A percentile compares a stretch with the other conserved stretches of the same genome.
Conservation (phyloP, 805 yeast genomes). For the Candida lessepsii region DNA sequence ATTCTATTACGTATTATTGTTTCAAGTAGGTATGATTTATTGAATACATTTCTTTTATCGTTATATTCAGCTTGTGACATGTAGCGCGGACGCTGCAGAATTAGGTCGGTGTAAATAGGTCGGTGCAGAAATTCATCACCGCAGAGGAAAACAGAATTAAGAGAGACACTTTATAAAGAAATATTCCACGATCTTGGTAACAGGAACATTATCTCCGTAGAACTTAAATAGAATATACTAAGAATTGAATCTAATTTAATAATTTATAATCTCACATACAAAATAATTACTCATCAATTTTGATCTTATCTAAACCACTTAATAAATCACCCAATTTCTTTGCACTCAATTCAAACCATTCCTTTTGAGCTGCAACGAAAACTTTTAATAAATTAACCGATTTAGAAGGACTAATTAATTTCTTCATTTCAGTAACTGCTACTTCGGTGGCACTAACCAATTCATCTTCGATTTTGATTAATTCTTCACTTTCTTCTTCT, state of each 20-base stretch:
- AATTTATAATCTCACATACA: background rate
- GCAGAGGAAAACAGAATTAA: too few relatives aligned
- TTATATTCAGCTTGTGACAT: constrained; percentile 14
- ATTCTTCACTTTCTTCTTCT: constrained; percentile 51
- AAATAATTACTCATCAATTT: constrained; percentile 31
- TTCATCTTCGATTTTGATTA: constrained; percentile 68
- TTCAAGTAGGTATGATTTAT: constrained; percentile 37
- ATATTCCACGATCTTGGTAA: too few relatives aligned
- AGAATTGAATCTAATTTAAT: too few relatives aligned
- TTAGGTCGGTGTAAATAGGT: too few relatives aligned
- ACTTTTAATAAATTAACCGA: constrained; percentile 60
- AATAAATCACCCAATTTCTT: constrained; percentile 33
- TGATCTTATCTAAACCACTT: constrained; percentile 32
- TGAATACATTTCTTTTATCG: constrained; percentile 27
- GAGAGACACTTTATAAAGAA: too few relatives aligned
- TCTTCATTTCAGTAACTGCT: constrained; percentile 80
- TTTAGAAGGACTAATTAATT: constrained; percentile 65
- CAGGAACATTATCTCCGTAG: too few relatives aligned
- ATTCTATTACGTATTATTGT: constrained; percentile 42
- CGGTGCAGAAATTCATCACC: too few relatives aligned
- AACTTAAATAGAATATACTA: too few relatives aligned
- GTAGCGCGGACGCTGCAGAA: background rate
- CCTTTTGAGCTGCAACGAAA: constrained; percentile 68
- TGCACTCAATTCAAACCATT: constrained; percentile 42
- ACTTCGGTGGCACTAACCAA: constrained; percentile 73